Evolutionary conservation across 345 rosid genomes (phyloP).

Genomic region (Schrenkiella parvula): DNA sequence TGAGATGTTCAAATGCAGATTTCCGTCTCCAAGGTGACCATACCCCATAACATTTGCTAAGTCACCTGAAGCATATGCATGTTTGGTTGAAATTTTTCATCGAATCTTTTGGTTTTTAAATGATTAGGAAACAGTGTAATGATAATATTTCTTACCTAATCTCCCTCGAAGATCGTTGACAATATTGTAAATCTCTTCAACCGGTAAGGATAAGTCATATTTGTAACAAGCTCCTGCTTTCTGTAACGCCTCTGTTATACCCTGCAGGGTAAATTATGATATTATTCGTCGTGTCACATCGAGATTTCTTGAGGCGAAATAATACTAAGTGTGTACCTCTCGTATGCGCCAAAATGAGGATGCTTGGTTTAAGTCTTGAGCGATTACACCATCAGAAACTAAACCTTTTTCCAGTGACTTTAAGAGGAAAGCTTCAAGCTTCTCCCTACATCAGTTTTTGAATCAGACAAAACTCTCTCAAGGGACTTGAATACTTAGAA

Average conservation of each 20-base stretch:
- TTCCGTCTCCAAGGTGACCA: constrained; percentile 96
- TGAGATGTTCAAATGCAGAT: constrained; percentile 88
- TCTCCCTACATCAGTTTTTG: constrained; percentile 52
- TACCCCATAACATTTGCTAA: constrained; percentile 72
- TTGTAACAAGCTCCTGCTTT: constrained; percentile 88
- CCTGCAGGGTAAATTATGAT: constrained; percentile 36
- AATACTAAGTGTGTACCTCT: constrained; percentile 46
- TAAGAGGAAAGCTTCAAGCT: constrained; percentile 85
- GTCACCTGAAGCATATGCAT: constrained; percentile 45
- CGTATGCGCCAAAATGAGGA: constrained; percentile 90
- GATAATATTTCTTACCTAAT: constrained; percentile 50
- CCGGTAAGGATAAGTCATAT: constrained; percentile 87
- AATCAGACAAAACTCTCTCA: background rate
- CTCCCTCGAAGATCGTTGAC: constrained; percentile 73
- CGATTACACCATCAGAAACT: constrained; percentile 86
- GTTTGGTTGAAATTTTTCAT: background rate
- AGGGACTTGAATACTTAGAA: background rate
- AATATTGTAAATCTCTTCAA: constrained; percentile 76
- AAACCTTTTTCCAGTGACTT: constrained; percentile 73
- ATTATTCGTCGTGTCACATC: background rate
- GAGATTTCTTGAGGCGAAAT: background rate
- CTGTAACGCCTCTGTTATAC: constrained; percentile 80
- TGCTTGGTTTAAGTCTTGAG: constrained; percentile 91
- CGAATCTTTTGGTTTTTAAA: background rate
- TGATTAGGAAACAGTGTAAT: background rate